Evolutionary conservation across 129 eudicot species (phyloP).

Genomic region (Chrysanthemum lavandulifolium): DNA sequence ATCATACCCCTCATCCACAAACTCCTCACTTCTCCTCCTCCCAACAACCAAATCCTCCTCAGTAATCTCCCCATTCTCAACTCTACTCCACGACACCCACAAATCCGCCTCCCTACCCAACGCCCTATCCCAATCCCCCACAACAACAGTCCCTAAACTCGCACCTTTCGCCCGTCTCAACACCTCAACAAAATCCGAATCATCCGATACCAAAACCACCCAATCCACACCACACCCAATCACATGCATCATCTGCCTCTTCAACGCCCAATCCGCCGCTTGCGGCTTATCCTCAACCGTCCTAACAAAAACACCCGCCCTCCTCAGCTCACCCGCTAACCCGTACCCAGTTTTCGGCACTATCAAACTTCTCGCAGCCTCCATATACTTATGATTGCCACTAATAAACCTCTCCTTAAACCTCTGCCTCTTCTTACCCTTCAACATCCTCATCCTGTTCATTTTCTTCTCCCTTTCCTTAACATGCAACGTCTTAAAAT

Average conservation of each 20-base stretch:
- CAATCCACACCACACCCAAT: constrained; percentile 88
- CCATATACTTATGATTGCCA: constrained; percentile 59
- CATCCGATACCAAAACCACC: constrained; percentile 89
- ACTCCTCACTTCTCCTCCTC: constrained; percentile 29
- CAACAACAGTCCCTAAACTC: constrained; percentile 90
- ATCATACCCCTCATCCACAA: constrained; percentile 30
- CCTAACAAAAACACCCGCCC: constrained; percentile 89
- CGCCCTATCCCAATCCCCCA: constrained; percentile 84
- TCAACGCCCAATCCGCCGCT: constrained; percentile 96
- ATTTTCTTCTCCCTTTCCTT: constrained; percentile 85
- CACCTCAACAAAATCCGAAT: constrained; percentile 87
- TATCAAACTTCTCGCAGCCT: constrained; percentile 67
- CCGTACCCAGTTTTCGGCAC: constrained; percentile 82
- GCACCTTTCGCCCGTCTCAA: constrained; percentile 71
- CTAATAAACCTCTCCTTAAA: constrained; percentile 74
- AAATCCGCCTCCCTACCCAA: constrained; percentile 86
- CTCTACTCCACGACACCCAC: constrained; percentile 85
- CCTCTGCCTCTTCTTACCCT: constrained; percentile 83
- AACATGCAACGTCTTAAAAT: constrained; percentile 69
- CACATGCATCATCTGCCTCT: constrained; percentile 82
- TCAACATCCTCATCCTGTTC: constrained; percentile 70
- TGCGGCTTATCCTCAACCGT: constrained; percentile 98
- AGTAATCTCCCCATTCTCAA: constrained; percentile 76
- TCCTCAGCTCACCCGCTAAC: constrained; percentile 65
- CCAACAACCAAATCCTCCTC: constrained; percentile 69